Conservation (phyloP, 371 early-diverging fungal genomes). For the Batrachochytrium dendrobatidis region DNA sequence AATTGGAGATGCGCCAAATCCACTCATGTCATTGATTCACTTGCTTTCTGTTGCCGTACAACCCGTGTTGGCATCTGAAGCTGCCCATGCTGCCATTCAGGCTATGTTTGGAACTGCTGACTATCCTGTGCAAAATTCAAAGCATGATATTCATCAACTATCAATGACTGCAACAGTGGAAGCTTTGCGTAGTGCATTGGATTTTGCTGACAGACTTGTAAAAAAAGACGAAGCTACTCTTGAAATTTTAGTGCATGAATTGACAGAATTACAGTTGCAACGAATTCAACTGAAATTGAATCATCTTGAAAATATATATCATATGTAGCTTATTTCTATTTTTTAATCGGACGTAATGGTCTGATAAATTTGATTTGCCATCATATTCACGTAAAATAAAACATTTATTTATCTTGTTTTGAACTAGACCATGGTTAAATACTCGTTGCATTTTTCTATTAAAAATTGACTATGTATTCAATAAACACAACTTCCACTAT, state of each 20-base stretch:
- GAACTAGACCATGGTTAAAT: too few relatives aligned
- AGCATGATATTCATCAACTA: not conserved
- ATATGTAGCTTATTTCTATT: too few relatives aligned
- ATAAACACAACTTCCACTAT: too few relatives aligned
- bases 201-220: not conserved
- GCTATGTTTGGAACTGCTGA: not conserved
- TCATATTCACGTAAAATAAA: too few relatives aligned
- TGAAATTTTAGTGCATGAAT: not conserved
- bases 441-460: too few relatives aligned
- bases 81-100: not conserved
- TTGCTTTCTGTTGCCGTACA: not conserved
- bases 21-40: not conserved
- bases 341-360: too few relatives aligned
- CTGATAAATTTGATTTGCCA: too few relatives aligned
- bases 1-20: not conserved
- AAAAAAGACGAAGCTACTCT: not conserved
- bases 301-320: conserved; percentile 1
- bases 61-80: not conserved
- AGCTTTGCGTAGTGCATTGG: not conserved
- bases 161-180: not conserved
- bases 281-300: not conserved
- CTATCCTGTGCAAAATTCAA: not conserved
- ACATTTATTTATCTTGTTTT: too few relatives aligned
- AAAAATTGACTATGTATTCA: too few relatives aligned
- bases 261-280: not conserved